Conservation (phyloP, 176 grass and related monocot genomes). For the Eragrostis nindensis region DNA sequence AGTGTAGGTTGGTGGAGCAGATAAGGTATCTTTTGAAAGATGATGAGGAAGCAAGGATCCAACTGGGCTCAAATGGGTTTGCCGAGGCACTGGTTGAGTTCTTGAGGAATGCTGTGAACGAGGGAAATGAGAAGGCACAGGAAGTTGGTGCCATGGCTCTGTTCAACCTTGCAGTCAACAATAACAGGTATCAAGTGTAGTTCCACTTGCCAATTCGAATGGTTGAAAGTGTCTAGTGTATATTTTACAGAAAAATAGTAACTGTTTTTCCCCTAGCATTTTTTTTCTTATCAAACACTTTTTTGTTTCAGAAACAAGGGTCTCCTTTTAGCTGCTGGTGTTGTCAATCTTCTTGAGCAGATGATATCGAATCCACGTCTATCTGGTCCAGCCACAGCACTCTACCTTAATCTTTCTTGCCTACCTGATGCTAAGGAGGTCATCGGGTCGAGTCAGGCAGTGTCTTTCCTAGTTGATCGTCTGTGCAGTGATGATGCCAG, state of each 20-base stretch:
- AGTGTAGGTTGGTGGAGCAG: constrained; percentile 77
- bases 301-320: constrained; percentile 77
- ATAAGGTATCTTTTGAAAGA: constrained; percentile 92
- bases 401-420: constrained; percentile 88
- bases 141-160: constrained; percentile 89
- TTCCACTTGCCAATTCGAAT: constrained; percentile 18
- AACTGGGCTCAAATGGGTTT: constrained; percentile 83
- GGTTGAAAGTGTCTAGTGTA: not conserved
- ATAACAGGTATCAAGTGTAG: constrained; percentile 69
- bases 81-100: constrained; percentile 80
- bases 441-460: constrained; percentile 68
- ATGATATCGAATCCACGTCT: constrained; percentile 71
- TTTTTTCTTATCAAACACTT: constrained; percentile 27
- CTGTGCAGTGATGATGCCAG: constrained; percentile 43
- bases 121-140: constrained; percentile 83
- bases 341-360: constrained; percentile 74
- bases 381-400: constrained; percentile 63
- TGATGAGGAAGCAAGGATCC: constrained; percentile 80
- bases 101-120: constrained; percentile 66
- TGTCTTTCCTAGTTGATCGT: constrained; percentile 61
- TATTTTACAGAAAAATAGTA: not conserved
- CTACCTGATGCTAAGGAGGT: constrained; percentile 71
- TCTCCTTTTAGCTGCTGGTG: constrained; percentile 69
- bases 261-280: not conserved
- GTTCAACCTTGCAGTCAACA: constrained; percentile 93